Conservation (phyloP, 2,329 filamentous ascomycete genomes). For the Oidium heveae region DNA sequence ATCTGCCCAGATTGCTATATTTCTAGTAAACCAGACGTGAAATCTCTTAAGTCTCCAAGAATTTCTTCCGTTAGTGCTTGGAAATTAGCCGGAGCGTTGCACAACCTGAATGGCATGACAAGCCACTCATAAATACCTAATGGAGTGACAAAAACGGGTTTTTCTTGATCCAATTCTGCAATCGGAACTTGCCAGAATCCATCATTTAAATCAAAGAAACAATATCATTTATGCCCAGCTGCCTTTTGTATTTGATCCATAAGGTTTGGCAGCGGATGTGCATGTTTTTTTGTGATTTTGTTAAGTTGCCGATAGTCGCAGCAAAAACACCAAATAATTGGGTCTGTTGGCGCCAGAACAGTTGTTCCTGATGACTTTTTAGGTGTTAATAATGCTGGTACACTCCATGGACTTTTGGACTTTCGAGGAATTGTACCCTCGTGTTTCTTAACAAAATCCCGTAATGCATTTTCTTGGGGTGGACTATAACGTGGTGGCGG, state of each 20-base stretch:
- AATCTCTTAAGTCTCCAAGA: background rate
- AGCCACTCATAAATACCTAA: background rate
- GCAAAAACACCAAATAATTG: background rate
- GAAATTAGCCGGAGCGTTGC: background rate
- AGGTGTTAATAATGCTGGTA: background rate
- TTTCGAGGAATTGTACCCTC: background rate
- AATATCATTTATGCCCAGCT: background rate
- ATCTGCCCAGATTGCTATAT: background rate
- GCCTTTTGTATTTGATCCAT: background rate
- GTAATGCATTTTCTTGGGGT: background rate
- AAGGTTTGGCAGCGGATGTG: background rate
- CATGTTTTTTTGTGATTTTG: background rate
- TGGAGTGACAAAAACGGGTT: background rate
- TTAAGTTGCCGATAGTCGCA: background rate
- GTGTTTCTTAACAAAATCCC: background rate
- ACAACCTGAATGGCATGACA: background rate
- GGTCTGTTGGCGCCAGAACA: background rate
- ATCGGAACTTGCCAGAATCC: background rate
- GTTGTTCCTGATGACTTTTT: background rate
- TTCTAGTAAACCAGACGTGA: background rate
- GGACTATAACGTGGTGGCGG: background rate
- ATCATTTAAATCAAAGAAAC: background rate
- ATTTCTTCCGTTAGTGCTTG: background rate
- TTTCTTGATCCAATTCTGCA: background rate
- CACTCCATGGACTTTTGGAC: background rate